These are phyloP conservation scores for Polytrichum commune DNA, from an alignment of 225 moss, liverwort and hornwort genomes.

Conservation along the genomic window DNA sequence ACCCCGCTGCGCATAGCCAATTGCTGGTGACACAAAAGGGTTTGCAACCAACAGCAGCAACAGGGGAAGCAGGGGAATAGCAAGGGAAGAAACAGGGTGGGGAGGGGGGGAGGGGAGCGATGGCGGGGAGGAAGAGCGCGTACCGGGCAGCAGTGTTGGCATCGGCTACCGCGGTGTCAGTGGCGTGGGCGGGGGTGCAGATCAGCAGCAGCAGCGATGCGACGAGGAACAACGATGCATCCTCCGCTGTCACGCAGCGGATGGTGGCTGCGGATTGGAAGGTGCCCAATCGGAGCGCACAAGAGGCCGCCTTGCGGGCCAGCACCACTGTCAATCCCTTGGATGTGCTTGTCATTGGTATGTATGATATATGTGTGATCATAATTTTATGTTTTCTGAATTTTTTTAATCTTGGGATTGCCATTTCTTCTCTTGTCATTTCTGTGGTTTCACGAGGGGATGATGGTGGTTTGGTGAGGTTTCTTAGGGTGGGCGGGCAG, in stretches of 20 bases:
- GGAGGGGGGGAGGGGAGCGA: background rate
- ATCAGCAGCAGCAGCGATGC: constrained; percentile 47
- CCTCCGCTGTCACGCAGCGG: constrained; percentile 36
- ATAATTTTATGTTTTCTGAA: background rate
- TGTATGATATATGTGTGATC: background rate
- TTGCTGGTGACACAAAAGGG: too few species aligned
- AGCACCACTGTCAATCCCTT: constrained; percentile 54
- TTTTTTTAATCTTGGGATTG: too few species aligned
- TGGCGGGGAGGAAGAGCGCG: constrained; percentile 33
- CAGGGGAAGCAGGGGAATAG: too few species aligned
- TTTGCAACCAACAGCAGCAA: too few species aligned
- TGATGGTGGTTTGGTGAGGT: too few species aligned
- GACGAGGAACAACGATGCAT: constrained; percentile 30
- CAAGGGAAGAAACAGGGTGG: too few species aligned
- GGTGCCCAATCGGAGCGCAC: constrained; percentile 62
- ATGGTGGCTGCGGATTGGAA: constrained; percentile 75
- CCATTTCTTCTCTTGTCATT: too few species aligned
- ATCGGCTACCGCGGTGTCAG: constrained; percentile 29
- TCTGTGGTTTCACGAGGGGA: too few species aligned
- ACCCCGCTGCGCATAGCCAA: too few species aligned
- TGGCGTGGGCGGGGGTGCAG: constrained; percentile 33
- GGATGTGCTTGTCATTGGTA: constrained; percentile 50
- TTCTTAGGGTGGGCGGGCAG: too few species aligned
- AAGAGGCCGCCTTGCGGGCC: constrained; percentile 75
- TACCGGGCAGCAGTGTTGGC: constrained; percentile 37